Evolutionary conservation across 2,329 filamentous ascomycete genomes (phyloP).

Genomic region (Colletotrichum graminicola): DNA sequence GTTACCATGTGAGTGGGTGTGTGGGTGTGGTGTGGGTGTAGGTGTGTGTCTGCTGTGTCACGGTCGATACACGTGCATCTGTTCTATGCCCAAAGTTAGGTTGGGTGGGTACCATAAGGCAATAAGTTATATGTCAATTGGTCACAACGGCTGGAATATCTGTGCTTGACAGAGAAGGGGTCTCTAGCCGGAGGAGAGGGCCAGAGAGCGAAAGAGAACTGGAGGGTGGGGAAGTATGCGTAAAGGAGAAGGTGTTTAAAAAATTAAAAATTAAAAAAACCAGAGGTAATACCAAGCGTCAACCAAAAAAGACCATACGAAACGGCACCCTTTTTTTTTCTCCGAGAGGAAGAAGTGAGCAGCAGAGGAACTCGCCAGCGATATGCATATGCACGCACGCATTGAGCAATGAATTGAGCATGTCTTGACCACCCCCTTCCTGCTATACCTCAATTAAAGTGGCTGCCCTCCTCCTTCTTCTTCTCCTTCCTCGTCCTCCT

Average conservation of each 20-base stretch:
- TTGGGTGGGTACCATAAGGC: too few relatives aligned
- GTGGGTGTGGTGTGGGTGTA: too few relatives aligned
- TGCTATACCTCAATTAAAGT: too few relatives aligned
- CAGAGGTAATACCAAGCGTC: too few relatives aligned
- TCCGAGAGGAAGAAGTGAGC: conserved; percentile 19
- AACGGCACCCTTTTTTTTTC: neutral
- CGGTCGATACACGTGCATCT: neutral
- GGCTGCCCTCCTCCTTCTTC: too few relatives aligned
- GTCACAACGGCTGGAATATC: conserved; percentile 13
- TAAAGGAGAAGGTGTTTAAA: neutral
- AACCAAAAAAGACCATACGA: neutral
- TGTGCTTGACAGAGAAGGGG: neutral
- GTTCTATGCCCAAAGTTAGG: too few relatives aligned
- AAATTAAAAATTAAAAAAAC: too few relatives aligned
- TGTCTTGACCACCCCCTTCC: neutral
- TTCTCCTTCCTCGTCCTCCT: neutral
- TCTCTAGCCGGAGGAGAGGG: too few relatives aligned
- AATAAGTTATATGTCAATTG: neutral
- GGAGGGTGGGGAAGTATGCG: neutral
- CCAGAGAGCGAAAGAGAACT: neutral
- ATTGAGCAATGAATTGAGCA: neutral
- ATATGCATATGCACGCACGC: neutral
- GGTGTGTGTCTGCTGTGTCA: neutral
- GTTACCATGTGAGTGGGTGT: too few relatives aligned
- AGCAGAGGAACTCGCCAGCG: too few relatives aligned